Conservation (phyloP, 805 yeast species). For the Clavispora vitiphila region DNA sequence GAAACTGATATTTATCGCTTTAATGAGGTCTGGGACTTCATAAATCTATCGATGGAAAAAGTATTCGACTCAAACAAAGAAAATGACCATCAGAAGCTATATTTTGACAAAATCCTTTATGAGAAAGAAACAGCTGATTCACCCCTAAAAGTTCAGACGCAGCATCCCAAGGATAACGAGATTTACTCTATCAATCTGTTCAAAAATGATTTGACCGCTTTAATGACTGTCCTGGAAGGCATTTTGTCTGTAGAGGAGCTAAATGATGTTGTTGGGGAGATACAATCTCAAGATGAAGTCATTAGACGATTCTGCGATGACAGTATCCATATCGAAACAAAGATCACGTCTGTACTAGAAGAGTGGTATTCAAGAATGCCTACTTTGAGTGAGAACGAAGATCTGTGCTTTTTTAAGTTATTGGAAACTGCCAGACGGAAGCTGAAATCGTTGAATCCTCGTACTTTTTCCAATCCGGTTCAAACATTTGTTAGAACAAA, state of each 20-base stretch:
- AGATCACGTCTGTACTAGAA: background rate
- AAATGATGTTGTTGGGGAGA: slow-evolving; percentile 10
- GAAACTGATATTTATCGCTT: slow-evolving; percentile 33
- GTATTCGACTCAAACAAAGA: slow-evolving; percentile 1
- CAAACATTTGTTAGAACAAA: background rate
- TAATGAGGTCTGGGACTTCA: slow-evolving; percentile 31
- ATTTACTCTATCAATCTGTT: slow-evolving; percentile 21
- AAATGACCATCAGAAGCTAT: background rate
- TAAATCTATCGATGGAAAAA: slow-evolving; percentile 24
- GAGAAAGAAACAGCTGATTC: slow-evolving; percentile 28
- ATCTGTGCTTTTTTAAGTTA: slow-evolving; percentile 13
- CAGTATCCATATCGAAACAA: background rate
- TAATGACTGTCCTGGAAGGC: slow-evolving; percentile 11
- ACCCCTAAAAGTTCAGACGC: slow-evolving; percentile 28
- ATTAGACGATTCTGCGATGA: background rate
- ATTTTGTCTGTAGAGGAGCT: slow-evolving; percentile 13
- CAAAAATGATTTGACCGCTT: slow-evolving; percentile 21
- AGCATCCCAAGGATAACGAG: slow-evolving; percentile 16
- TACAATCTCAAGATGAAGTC: slow-evolving; percentile 3
- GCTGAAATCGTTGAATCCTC: slow-evolving; percentile 2
- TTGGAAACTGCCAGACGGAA: slow-evolving; percentile 7
- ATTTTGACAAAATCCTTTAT: slow-evolving; percentile 10
- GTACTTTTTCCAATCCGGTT: slow-evolving; percentile 2
- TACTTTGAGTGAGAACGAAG: slow-evolving; percentile 9
- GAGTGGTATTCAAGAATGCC: slow-evolving; percentile 4